Evolutionary conservation across 2,329 filamentous ascomycete species (phyloP).

Genomic region (Lojkania enalia): DNA sequence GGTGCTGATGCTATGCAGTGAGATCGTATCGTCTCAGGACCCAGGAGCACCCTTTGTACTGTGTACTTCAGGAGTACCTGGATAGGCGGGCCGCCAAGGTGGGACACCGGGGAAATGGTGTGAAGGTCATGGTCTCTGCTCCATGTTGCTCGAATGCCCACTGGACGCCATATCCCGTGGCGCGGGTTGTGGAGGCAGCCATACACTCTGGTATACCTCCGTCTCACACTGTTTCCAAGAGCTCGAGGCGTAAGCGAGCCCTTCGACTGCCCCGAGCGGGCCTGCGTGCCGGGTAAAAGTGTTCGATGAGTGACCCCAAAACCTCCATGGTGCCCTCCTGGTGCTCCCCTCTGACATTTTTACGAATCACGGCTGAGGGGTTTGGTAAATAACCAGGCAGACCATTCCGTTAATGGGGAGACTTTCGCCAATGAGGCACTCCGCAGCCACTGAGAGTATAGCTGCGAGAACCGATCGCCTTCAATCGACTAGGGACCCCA

Average conservation of each 20-base stretch:
- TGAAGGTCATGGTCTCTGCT: neutral
- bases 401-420: conserved; percentile 26
- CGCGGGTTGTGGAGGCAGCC: neutral
- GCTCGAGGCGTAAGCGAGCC: conserved; percentile 22
- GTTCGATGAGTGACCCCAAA: conserved; percentile 6
- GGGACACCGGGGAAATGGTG: neutral
- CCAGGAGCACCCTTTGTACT: too few relatives aligned
- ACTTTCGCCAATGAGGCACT: conserved; percentile 4
- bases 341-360: neutral
- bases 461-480: conserved; percentile 13
- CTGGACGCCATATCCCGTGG: neutral
- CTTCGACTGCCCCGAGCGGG: conserved; percentile 28
- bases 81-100: neutral
- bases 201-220: conserved; percentile 9
- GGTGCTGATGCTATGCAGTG: conserved; percentile 12
- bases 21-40: conserved; percentile 10
- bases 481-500: conserved; percentile 5
- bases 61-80: conserved; percentile 4
- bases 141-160: neutral
- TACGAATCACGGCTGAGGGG: conserved; percentile 22
- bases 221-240: conserved; percentile 8
- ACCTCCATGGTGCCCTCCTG: neutral
- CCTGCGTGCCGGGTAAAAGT: conserved; percentile 38
- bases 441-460: conserved; percentile 24
- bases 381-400: conserved; percentile 12